Evolutionary conservation across 2,329 filamentous ascomycete species (phyloP), one percentile per base, ranked within the genome.

Genomic region (Claviceps africana): DNA sequence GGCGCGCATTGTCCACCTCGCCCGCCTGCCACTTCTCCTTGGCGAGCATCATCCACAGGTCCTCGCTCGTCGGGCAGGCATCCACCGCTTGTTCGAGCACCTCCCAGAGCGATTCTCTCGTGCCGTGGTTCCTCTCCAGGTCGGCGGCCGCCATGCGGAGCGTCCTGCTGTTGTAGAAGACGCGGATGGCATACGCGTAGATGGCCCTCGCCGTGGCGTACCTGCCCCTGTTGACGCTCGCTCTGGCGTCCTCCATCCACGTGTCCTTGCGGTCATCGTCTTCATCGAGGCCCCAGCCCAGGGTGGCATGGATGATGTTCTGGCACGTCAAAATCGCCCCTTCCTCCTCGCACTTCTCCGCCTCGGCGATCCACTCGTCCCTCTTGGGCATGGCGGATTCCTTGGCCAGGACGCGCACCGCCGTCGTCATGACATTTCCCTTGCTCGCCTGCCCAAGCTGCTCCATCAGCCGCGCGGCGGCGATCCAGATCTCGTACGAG

Each of bases 321-420:
- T 83, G 83, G 63, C 90, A 95, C 0, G 93, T 97, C 43, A 90
- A 73, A 11, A 86, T 74, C 17, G 90, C 89, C 7, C 88, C 90
- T 65, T 97, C 93, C 53, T 88, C 85, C 67, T 98, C 93, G 63
- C 91, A 97, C 57, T 86, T 86, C 66, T 98, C 93, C 0, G 93
- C 94, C 67, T 97, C 89, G 5, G 80, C 77, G 51, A 98, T 94
- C 93, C 93, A 98, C 59, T 96, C 90, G 65, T 98, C 93, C 42
- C 94, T 84, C 68, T 95, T 95, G 40, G 93, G 80, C 94, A 98
- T 98, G 11, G 93, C 91, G 30, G 87, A 90, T 62, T 95, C 89
- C 61, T 89, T 88, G 39, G 84, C 88, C 33, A 98, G 75, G 21
- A 89, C 83, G 62, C 94, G 88, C 33, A 96, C 82, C 45, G 88